These are phyloP conservation scores for Raphanus raphanistrum DNA, from an alignment of 345 rosid genomes.

Conservation along the genomic window DNA sequence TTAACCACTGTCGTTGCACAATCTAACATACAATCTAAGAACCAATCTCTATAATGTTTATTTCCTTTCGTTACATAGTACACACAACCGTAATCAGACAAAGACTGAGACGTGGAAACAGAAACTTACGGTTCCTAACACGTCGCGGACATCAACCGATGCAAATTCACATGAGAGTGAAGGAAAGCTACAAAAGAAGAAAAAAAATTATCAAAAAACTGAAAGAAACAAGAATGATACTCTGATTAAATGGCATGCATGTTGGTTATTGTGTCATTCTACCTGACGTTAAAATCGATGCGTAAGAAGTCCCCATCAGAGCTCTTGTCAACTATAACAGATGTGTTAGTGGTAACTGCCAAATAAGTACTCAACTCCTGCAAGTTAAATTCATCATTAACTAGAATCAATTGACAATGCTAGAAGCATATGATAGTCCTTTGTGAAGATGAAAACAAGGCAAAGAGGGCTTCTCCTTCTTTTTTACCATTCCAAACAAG, in stretches of 20 bases:
- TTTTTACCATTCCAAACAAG: constrained; percentile 93
- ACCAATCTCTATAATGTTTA: neutral
- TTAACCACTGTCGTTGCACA: neutral
- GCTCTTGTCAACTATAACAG: constrained; percentile 87
- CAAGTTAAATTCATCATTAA: constrained; percentile 14
- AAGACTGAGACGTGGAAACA: constrained; percentile 8
- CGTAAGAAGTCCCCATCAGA: constrained; percentile 91
- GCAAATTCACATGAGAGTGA: constrained; percentile 98
- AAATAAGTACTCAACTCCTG: constrained; percentile 86
- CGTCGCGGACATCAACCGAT: constrained; percentile 85
- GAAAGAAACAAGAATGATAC: neutral
- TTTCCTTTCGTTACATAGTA: neutral
- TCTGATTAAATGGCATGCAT: neutral
- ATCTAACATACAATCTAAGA: neutral
- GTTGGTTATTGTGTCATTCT: neutral
- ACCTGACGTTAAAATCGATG: constrained; percentile 90
- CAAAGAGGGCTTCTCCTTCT: neutral
- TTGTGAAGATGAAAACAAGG: neutral
- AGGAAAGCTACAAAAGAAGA: constrained; percentile 74
- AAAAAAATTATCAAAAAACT: neutral
- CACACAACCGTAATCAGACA: neutral
- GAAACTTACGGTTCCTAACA: constrained; percentile 91
- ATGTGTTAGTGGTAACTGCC: constrained; percentile 65
- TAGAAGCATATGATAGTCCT: neutral
- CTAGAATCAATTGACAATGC: neutral